Base-by-base conservation (phyloP, 2,329 filamentous ascomycete species). In the Colletotrichum simmondsii region DNA sequence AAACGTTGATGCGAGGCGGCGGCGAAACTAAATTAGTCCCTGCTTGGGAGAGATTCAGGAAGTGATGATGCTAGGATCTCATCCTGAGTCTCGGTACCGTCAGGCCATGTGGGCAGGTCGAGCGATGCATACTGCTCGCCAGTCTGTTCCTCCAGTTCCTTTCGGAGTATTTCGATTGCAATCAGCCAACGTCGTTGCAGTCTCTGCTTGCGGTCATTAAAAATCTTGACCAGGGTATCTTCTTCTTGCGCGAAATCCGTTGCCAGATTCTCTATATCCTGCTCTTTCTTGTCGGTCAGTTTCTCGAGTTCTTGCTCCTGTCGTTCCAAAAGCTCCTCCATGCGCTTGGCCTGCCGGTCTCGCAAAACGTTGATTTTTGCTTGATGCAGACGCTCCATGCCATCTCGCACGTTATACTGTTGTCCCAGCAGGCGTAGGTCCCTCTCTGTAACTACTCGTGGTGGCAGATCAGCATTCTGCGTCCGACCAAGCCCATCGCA, bases 351-450 rank as follows among this genome's bases (percentile, higher is more conserved):
- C 78, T 92, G 91, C 54, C 88, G 87, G 72, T 92, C 90, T n/a
- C 90, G 85, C 83, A 92, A 86, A 30, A 92, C 90, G 76, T 92
- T 92, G 78, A 92, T 91, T 77, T 88, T 89, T 52, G 88, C 85
- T 76, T 90, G 85, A 74, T 92, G 89, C 3, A 90, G 82, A 49
- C 88, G 86, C 72, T 88, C 87, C 84, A 92, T 87, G 74, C 87
- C 87, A 77, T 91, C 90, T 49, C 89, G 86, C 14, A 91, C 77
- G 74, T 87, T 90, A 79, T 92, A 91, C 78, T 92, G 90, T 76
- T 91, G 88, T 11, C 87, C 87, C 4, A 92, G 83, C 77, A 91
- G 88, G 42, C 87, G 85, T 24, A 90, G 81, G 75, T 92, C 88
- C 58, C 87, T 85, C 77, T 91, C 88, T 2, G 90, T 92, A 19